Percentiles rank a stretch among this genome's conserved stretches.
These are phyloP conservation scores for Tulasnella sp. DNA, from an alignment of 768 basidiomycete species.

Conservation along the genomic window DNA sequence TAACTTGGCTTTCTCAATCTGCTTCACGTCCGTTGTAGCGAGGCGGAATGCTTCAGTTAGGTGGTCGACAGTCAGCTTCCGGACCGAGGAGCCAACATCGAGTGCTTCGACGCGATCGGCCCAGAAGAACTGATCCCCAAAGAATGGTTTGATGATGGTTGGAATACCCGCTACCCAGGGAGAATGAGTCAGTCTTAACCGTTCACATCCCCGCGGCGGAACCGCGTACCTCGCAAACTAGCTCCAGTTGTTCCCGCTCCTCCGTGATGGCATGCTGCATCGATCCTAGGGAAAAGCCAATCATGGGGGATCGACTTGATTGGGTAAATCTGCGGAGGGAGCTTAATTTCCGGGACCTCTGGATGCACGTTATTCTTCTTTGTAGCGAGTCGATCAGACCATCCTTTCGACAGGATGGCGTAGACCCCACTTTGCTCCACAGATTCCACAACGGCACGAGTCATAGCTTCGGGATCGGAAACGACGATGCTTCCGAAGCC, in stretches of 20 bases:
- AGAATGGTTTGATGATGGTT: constrained; percentile 96
- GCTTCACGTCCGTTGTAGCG: constrained; percentile 87
- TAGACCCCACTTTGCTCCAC: constrained; percentile 83
- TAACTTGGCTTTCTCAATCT: constrained; percentile 80
- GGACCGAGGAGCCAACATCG: constrained; percentile 84
- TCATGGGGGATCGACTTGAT: constrained; percentile 91
- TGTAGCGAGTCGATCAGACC: constrained; percentile 86
- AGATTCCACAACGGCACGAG: constrained; percentile 86
- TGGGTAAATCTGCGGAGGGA: constrained; percentile 79
- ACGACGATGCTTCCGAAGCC: constrained; percentile 98
- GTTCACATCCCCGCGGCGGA: neutral
- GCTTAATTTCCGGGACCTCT: constrained; percentile 63
- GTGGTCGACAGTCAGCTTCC: constrained; percentile 79
- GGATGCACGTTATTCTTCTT: constrained; percentile 52
- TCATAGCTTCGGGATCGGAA: constrained; percentile 91
- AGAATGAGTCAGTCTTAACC: neutral
- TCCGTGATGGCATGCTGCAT: constrained; percentile 98
- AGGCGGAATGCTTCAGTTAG: constrained; percentile 75
- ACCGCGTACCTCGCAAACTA: constrained; percentile 74
- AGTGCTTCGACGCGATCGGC: constrained; percentile 97
- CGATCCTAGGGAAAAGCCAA: constrained; percentile 92
- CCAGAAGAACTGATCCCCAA: constrained; percentile 98
- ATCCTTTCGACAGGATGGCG: constrained; percentile 95
- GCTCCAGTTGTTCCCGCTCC: constrained; percentile 97
- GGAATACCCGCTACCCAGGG: constrained; percentile 75